A percentile compares a stretch with the other conserved stretches of the same genome.
Conservation (phyloP, 345 rosid genomes). For the Theobroma cacao region DNA sequence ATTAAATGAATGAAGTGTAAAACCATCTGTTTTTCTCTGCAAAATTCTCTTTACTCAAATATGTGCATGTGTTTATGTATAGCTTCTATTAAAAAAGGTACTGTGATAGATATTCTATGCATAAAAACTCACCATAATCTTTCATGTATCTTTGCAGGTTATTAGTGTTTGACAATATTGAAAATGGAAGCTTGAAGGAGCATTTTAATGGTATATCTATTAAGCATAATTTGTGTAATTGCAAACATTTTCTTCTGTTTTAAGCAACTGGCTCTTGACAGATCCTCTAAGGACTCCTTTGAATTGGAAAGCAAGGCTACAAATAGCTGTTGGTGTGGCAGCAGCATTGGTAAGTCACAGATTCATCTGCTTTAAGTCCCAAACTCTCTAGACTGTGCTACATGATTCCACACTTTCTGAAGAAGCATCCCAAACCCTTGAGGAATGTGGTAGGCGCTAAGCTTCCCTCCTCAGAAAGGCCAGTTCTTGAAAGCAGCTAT, state of each 20-base stretch:
- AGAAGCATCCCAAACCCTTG: background rate
- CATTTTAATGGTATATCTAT: slow-evolving; percentile 66
- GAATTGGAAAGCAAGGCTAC: slow-evolving; percentile 82
- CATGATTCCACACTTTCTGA: background rate
- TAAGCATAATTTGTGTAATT: slow-evolving; percentile 8
- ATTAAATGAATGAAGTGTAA: background rate
- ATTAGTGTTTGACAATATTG: slow-evolving; percentile 72
- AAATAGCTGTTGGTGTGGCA: slow-evolving; percentile 80
- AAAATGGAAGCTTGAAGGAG: slow-evolving; percentile 90
- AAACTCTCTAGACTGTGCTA: background rate
- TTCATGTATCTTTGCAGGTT: slow-evolving; percentile 43
- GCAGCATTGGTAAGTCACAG: slow-evolving; percentile 79
- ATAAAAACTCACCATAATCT: background rate
- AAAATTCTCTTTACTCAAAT: background rate
- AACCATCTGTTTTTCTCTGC: background rate
- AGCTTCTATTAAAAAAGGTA: background rate
- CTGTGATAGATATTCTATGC: background rate
- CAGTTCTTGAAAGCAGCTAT: background rate
- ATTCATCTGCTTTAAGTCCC: background rate
- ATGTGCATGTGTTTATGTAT: background rate
- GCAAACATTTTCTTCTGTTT: background rate
- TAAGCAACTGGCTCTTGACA: slow-evolving; percentile 30
- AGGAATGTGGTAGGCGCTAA: background rate
- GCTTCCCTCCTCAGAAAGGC: background rate
- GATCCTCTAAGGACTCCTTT: slow-evolving; percentile 94